phyloP scores from a whole-genome alignment of 768 basidiomycete genomes.

The Kwoniella bestiolae region DNA sequence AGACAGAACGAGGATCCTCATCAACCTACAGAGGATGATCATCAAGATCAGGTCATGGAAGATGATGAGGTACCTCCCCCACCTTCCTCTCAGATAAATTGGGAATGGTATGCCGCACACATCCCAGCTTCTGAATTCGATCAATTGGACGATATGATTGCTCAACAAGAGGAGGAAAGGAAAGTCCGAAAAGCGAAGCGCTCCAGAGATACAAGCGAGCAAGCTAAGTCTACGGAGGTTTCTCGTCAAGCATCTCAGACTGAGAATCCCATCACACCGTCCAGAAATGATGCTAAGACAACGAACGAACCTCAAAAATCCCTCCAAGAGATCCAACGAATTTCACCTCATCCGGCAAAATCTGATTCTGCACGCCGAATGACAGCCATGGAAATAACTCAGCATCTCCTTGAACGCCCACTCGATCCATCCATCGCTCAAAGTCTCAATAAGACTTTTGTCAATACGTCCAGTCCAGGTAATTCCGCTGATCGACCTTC shows the following conservation, averaged over 20 bases:
- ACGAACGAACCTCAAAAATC: too few species aligned
- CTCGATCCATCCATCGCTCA: neutral
- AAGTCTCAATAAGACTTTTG: neutral
- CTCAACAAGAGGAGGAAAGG: slow-evolving; percentile 1
- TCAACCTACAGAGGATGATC: neutral
- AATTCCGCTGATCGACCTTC: neutral
- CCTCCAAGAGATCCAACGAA: too few species aligned
- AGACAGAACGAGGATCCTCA: too few species aligned
- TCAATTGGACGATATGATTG: too few species aligned
- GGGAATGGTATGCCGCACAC: too few species aligned
- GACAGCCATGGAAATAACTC: slow-evolving; percentile 8
- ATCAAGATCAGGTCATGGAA: too few species aligned
- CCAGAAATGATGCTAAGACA: too few species aligned
- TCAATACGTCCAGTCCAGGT: neutral
- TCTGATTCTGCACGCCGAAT: neutral
- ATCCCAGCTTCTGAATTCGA: too few species aligned
- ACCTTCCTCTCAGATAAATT: neutral
- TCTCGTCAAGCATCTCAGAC: neutral
- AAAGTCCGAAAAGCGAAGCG: neutral
- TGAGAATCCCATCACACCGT: too few species aligned
- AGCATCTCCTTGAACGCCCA: slow-evolving; percentile 1
- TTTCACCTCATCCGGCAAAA: neutral
- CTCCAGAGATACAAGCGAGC: neutral
- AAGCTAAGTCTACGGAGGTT: neutral
- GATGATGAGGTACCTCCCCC: too few species aligned